Conservation (phyloP, 2,329 filamentous ascomycete species). For the Fusarium mexicanum region DNA sequence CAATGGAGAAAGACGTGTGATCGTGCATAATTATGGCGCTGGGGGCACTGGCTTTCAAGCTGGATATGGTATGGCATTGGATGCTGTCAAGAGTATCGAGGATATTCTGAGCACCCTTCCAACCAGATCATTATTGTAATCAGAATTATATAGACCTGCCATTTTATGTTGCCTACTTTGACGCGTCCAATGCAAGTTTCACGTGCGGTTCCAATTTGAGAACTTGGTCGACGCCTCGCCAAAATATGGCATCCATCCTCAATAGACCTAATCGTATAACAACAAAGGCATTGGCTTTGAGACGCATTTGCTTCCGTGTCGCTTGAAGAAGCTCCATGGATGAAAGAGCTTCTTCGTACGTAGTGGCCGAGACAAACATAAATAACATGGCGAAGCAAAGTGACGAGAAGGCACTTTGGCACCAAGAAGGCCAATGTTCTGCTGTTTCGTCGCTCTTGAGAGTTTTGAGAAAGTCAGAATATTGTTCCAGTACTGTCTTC, state of each 20-base stretch:
- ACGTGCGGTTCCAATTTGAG: background rate
- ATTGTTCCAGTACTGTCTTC: background rate
- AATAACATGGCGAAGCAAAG: background rate
- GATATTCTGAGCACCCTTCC: background rate
- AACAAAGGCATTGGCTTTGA: background rate
- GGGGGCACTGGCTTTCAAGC: conserved; percentile 6
- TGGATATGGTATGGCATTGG: conserved; percentile 1
- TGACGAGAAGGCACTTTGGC: background rate
- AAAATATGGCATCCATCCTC: background rate
- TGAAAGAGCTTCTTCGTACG: background rate
- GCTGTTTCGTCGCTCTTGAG: background rate
- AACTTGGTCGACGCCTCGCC: background rate
- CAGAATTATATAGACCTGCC: background rate
- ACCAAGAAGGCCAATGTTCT: background rate
- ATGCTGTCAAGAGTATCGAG: background rate
- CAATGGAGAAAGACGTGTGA: background rate
- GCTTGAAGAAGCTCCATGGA: background rate
- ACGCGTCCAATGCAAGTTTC: background rate
- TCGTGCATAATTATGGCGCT: conserved; percentile 1
- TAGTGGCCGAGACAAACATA: background rate
- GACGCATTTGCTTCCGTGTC: background rate
- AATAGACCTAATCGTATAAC: background rate
- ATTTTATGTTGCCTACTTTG: background rate
- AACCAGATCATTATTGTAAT: background rate
- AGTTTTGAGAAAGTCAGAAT: background rate